A percentile compares a stretch with the other conserved stretches of the same genome.
These are phyloP conservation scores for Chaetomium sp. DNA, from an alignment of 2,329 filamentous ascomycete genomes.

Conservation along the genomic window DNA sequence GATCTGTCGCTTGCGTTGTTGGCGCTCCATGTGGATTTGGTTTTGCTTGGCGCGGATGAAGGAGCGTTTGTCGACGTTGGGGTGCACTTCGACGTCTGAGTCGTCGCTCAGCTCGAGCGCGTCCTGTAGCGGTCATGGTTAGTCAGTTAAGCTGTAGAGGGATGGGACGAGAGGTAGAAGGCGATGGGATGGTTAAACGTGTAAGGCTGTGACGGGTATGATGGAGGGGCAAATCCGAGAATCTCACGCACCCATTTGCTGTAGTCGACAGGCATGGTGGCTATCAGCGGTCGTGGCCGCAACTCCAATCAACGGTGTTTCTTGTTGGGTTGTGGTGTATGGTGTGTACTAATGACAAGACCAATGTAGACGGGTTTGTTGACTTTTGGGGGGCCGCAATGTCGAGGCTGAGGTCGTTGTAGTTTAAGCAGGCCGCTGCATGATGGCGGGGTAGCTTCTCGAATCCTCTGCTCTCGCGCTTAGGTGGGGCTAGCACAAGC, in stretches of 20 bases:
- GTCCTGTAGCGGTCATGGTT: conserved; percentile 47
- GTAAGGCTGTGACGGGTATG: no score
- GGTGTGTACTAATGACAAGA: neutral
- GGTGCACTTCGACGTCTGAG: conserved; percentile 96
- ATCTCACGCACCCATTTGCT: conserved; percentile 54
- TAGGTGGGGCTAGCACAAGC: conserved; percentile 11
- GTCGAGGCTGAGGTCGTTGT: neutral
- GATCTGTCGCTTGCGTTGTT: conserved; percentile 81
- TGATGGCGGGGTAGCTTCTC: conserved; percentile 23
- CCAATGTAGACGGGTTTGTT: neutral
- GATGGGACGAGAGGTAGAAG: neutral
- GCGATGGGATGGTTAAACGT: no score
- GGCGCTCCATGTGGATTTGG: conserved; percentile 89
- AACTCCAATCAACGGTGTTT: neutral
- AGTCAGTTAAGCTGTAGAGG: conserved; percentile 8
- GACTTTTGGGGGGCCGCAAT: neutral
- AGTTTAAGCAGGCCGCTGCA: neutral
- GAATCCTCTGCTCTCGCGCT: conserved; percentile 4
- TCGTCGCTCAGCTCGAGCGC: conserved; percentile 95
- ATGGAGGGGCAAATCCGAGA: no score
- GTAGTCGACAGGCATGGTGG: conserved; percentile 45
- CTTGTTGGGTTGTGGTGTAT: neutral
- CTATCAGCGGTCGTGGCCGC: neutral
- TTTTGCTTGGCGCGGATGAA: conserved; percentile 98
- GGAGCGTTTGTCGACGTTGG: conserved; percentile 96